Base-by-base conservation (phyloP, 306 rosid genomes). In the Cajanus cajan region DNA sequence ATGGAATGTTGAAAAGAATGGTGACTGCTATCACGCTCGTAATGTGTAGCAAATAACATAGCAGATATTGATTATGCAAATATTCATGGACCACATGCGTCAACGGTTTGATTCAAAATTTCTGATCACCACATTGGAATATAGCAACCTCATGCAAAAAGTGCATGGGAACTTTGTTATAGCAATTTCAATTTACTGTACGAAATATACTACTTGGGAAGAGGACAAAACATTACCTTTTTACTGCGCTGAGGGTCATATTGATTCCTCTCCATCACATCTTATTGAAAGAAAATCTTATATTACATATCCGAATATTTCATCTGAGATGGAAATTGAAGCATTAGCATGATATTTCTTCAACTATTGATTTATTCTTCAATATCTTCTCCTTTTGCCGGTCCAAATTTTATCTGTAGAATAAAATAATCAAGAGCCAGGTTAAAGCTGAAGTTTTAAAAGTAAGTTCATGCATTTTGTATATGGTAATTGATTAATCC, bases 11-110 rank as follows among this genome's bases (percentile, higher is more conserved):
- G 76, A 19, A 68, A 57, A 54, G 72, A 58, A 24, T 34, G 55
- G 19, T 8, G 12, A 8, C 47, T 37, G 7, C 69, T 52, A 52
- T 43, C 11, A 25, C 36, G 10, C 13, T 12, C n/a, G n/a, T n/a
- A 54, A 54, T 15, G 8, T 48, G 48, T 66, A 62, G 63, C 87
- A 71, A 68, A 81, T 81, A 51, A 72, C 18, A 11, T 54, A 47
- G 77, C 34, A 39, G 61, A 74, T 73, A 68, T 47, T 65, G 79
- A 81, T 78, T 73, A 68, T 71, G 64, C 77, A 76, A 71, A 79
- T 57, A 66, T 62, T 54, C 40, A 71, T 68, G 22, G 54, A 50
- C 70, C 47, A n/a, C n/a, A 78, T 72, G 63, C 31, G 3, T 55
- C 59, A 68, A 28, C 34, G 6, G 18, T 36, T 19, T 62, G 80